Percentiles rank a stretch among this genome's conserved stretches.
phyloP scores from a whole-genome alignment of 2,329 filamentous ascomycete genomes.

The Xylariales sp. region DNA sequence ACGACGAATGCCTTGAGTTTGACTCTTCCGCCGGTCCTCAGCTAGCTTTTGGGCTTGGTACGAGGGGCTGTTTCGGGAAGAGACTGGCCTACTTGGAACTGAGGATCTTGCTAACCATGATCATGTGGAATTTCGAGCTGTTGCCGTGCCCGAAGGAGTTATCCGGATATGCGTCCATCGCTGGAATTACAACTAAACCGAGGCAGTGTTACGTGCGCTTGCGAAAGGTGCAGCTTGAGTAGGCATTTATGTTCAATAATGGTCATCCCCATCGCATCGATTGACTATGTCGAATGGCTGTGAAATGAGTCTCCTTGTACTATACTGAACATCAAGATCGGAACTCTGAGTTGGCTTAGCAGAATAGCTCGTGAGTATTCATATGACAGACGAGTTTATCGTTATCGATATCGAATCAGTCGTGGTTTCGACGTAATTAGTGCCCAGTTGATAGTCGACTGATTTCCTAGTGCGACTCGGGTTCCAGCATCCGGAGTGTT shows the following conservation, averaged over 20 bases:
- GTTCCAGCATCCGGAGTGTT: too few relatives aligned
- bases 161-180: slow-evolving; percentile 6
- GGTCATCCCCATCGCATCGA: too few relatives aligned
- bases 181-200: slow-evolving; percentile 3
- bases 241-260: too few relatives aligned
- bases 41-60: slow-evolving; percentile 21
- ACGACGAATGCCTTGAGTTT: slow-evolving; percentile 9
- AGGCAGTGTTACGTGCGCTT: slow-evolving; percentile 7
- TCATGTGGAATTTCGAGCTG: slow-evolving; percentile 21
- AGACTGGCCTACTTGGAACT: slow-evolving; percentile 20
- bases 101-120: slow-evolving; percentile 13
- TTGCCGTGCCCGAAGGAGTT: slow-evolving; percentile 8
- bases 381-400: too few relatives aligned
- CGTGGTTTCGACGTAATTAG: too few relatives aligned
- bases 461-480: too few relatives aligned
- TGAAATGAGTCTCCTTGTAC: too few relatives aligned
- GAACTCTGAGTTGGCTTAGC: not conserved
- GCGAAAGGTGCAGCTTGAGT: slow-evolving; percentile 3
- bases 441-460: too few relatives aligned
- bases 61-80: slow-evolving; percentile 22
- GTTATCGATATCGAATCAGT: too few relatives aligned
- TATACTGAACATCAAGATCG: too few relatives aligned
- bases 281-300: too few relatives aligned
- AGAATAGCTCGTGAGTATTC: not conserved
- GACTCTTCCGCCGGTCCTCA: slow-evolving; percentile 18